Percentiles rank a stretch among this genome's conserved stretches.
Evolutionary conservation across 1,284 basidiomycete species (phyloP).

Genomic region (Rhodotorula sp.): DNA sequence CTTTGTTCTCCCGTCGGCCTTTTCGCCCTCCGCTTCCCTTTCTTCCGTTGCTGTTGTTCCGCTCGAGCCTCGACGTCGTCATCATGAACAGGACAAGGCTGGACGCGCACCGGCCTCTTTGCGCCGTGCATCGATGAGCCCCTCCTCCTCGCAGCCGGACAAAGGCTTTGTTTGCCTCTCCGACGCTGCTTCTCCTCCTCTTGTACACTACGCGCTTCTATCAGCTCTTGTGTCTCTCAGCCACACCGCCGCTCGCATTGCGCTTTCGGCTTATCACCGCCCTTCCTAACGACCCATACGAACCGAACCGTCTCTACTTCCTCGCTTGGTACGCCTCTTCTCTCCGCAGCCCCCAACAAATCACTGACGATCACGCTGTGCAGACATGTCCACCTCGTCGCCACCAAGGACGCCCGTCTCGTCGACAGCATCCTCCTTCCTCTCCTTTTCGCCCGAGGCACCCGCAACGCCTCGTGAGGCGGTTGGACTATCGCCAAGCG

Average conservation of each 20-base stretch:
- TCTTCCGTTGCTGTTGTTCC: not conserved
- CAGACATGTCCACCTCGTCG: not conserved
- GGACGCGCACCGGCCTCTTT: too few species aligned
- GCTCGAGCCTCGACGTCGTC: not conserved
- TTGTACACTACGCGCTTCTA: not conserved
- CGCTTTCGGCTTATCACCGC: too few species aligned
- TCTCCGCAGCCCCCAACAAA: not conserved
- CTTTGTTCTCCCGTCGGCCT: not conserved
- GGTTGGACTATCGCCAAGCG: not conserved
- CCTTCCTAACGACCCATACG: too few species aligned
- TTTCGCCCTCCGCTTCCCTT: not conserved
- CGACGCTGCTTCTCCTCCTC: not conserved
- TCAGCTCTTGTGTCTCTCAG: not conserved
- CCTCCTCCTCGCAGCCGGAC: not conserved
- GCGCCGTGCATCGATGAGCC: too few species aligned
- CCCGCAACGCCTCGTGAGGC: not conserved
- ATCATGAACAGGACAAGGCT: too few species aligned
- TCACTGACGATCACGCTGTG: not conserved
- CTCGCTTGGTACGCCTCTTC: not conserved
- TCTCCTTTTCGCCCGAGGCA: conserved; percentile 17
- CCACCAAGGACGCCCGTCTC: conserved; percentile 11
- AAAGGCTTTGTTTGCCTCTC: not conserved
- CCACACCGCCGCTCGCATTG: too few species aligned
- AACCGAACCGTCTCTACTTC: too few species aligned
- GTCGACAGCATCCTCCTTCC: conserved; percentile 12